Base-by-base conservation (phyloP, 257 asterid species). In the Salvia rosmarinus region DNA sequence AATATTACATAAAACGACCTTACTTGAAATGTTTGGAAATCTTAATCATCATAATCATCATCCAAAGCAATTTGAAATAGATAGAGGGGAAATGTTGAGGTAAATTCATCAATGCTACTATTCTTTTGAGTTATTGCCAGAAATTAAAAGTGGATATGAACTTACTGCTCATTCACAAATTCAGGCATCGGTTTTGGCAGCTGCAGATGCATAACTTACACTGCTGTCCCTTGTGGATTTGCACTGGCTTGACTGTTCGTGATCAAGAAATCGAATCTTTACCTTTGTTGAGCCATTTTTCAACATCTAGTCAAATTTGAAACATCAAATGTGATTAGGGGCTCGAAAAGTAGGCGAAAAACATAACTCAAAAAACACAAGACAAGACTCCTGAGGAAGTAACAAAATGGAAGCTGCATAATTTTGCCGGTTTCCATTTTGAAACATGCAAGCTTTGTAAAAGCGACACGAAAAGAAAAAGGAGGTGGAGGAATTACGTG, bases 171-270 rank as follows among this genome's bases (percentile, higher is more conserved):
- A 40, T 17, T 44, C 50, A 52, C 40, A 17, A 65, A 58, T 59
- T 90, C 86, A 89, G 65, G 79, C 57, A 70, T 88, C 96, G 20
- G 84, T 81, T 73, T 79, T 86, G 16, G 98, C 99, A 28, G 89
- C 95, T 32, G 98, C 99, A 56, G 98, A 91, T 73, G 96, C 99
- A 68, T 94, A 89, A 68, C 99, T 94, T 17, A 91, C 99, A 49
- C 98, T 94, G 90, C 99, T 94, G 88, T 94, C 98, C 77, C 93
- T 85, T 76, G 61, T 80, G 70, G 87, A 81, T 80, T 80, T 94
- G 95, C 99, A 89, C 82, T 82, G 93, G 81, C 96, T 91, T 4
- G 99, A 94, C 78, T 94, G 99, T 47, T 94, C 99, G 39, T 94
- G n/a, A 94, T 40, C 90, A 14, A 94, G 88, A 58, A 94, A 94